A percentile compares a stretch with the other conserved stretches of the same genome.
Evolutionary conservation across 2,329 filamentous ascomycete genomes (phyloP).

Genomic region (Neonectria neomacrospora): DNA sequence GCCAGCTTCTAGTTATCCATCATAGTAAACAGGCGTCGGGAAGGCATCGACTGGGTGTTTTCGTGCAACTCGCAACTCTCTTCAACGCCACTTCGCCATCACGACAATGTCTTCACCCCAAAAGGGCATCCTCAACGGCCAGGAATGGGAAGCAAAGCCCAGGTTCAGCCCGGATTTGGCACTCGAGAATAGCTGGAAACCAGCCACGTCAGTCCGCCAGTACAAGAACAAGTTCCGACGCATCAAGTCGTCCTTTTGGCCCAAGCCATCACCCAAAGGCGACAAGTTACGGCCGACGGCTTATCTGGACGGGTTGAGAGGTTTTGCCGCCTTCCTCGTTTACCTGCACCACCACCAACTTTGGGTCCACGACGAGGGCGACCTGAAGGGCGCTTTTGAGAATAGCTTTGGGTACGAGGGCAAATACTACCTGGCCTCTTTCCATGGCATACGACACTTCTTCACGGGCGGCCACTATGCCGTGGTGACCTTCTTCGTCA

Average conservation of each 20-base stretch:
- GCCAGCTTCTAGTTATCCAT: not conserved
- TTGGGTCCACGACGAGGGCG: slow-evolving; percentile 62
- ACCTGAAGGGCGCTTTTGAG: slow-evolving; percentile 58
- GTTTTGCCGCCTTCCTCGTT: slow-evolving; percentile 74
- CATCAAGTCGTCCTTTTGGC: slow-evolving; percentile 29
- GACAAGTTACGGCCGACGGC: slow-evolving; percentile 60
- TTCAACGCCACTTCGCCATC: not conserved
- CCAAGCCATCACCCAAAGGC: slow-evolving; percentile 27
- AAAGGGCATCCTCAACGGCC: slow-evolving; percentile 49
- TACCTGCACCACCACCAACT: slow-evolving; percentile 71
- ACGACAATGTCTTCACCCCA: slow-evolving; percentile 47
- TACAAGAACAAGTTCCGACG: slow-evolving; percentile 20
- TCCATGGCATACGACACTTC: slow-evolving; percentile 69
- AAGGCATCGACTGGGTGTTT: slow-evolving; percentile 1
- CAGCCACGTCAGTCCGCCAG: slow-evolving; percentile 25
- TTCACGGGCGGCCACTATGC: slow-evolving; percentile 72
- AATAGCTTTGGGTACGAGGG: slow-evolving; percentile 63
- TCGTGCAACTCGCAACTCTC: not conserved
- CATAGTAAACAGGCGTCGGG: not conserved
- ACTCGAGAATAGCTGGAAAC: slow-evolving; percentile 20
- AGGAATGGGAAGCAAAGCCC: slow-evolving; percentile 46
- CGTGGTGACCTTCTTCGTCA: slow-evolving; percentile 66
- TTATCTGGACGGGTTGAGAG: slow-evolving; percentile 72
- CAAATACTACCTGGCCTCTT: slow-evolving; percentile 59
- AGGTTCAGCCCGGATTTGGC: slow-evolving; percentile 14